Percentiles rank a stretch among this genome's conserved stretches.
Conservation (phyloP, 2,329 filamentous ascomycete species). For the Didymella lethalis region DNA sequence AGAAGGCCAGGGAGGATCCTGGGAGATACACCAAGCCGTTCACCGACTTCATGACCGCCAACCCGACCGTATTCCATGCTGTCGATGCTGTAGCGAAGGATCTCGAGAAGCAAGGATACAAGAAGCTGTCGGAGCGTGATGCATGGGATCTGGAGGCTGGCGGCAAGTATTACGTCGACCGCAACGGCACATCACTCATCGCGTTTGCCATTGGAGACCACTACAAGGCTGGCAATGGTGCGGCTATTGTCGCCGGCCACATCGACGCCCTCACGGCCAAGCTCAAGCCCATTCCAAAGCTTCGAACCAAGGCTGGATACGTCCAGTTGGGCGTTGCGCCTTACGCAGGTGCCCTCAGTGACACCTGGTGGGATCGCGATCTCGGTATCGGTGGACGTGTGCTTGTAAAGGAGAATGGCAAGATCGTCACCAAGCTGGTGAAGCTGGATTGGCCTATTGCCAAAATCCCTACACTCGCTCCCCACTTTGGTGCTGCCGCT, state of each 20-base stretch:
- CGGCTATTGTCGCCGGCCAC: constrained; percentile 89
- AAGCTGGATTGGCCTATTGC: constrained; percentile 94
- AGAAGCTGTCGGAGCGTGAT: constrained; percentile 79
- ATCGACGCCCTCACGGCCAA: constrained; percentile 91
- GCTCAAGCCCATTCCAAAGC: constrained; percentile 87
- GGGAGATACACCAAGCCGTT: constrained; percentile 78
- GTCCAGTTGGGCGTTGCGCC: constrained; percentile 89
- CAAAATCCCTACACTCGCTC: constrained; percentile 87
- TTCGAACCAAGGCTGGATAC: constrained; percentile 85
- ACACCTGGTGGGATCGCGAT: constrained; percentile 97
- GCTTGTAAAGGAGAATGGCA: constrained; percentile 79
- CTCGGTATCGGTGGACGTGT: constrained; percentile 90
- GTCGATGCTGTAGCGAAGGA: constrained; percentile 80
- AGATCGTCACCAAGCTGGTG: constrained; percentile 81
- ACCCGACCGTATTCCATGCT: constrained; percentile 93
- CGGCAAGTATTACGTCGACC: constrained; percentile 87
- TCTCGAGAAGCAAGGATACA: constrained; percentile 75
- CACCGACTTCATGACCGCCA: constrained; percentile 83
- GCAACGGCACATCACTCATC: constrained; percentile 86
- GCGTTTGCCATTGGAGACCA: constrained; percentile 83
- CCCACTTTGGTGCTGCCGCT: constrained; percentile 84
- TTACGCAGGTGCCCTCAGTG: constrained; percentile 86
- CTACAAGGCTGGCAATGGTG: constrained; percentile 84
- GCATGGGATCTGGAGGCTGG: constrained; percentile 81
- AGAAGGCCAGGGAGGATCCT: constrained; percentile 42